Percentiles rank a stretch among this genome's conserved stretches.
Evolutionary conservation across 2,329 filamentous ascomycete species (phyloP).

Genomic region (Mycogone perniciosa): DNA sequence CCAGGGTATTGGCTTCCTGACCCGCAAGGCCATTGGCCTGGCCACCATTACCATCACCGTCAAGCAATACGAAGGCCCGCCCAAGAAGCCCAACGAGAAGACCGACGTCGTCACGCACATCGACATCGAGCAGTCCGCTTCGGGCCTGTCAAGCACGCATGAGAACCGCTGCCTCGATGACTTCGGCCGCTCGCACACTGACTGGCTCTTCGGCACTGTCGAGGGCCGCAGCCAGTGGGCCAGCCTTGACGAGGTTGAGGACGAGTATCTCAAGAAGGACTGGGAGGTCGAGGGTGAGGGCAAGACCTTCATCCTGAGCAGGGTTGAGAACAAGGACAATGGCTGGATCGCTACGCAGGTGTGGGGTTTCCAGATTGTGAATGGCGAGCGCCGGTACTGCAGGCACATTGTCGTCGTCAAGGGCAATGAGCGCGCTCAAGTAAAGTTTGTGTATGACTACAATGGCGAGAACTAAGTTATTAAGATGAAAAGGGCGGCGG

Average conservation of each 20-base stretch:
- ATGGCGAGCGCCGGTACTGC: conserved; percentile 46
- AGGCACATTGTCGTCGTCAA: conserved; percentile 50
- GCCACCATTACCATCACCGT: conserved; percentile 63
- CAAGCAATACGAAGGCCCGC: conserved; percentile 45
- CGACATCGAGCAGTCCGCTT: conserved; percentile 68
- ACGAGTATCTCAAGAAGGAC: conserved; percentile 49
- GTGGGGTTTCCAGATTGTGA: conserved; percentile 53
- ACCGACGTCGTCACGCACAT: conserved; percentile 50
- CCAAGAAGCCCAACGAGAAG: conserved; percentile 33
- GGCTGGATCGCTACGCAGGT: conserved; percentile 53
- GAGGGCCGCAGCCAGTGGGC: conserved; percentile 52
- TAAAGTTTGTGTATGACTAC: conserved; percentile 54
- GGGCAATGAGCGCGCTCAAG: conserved; percentile 39
- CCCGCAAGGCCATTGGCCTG: conserved; percentile 63
- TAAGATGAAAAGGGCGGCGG: no score
- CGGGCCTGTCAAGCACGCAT: conserved; percentile 59
- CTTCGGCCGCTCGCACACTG: conserved; percentile 55
- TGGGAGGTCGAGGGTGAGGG: conserved; percentile 57
- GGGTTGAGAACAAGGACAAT: conserved; percentile 46
- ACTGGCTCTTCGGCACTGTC: conserved; percentile 74
- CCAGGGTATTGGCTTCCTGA: conserved; percentile 66
- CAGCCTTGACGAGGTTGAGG: conserved; percentile 40
- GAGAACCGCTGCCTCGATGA: conserved; percentile 51
- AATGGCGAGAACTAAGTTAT: background rate
- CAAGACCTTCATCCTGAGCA: conserved; percentile 58